These are phyloP conservation scores for Cladosporium sp. DNA, from an alignment of 2,329 filamentous ascomycete genomes.

Conservation along the genomic window DNA sequence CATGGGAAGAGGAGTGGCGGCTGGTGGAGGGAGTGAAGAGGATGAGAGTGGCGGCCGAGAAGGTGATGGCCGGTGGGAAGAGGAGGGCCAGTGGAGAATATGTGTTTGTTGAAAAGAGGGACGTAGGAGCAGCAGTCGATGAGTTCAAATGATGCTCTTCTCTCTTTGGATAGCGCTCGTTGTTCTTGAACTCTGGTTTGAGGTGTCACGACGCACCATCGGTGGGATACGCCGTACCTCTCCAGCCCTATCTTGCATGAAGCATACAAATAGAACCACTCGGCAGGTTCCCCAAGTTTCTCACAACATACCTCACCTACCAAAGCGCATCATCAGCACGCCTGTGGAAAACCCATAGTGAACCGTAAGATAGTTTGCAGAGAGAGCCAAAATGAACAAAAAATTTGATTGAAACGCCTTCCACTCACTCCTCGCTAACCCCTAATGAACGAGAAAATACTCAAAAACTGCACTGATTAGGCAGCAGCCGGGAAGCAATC, in stretches of 20 bases:
- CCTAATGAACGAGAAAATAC: neutral
- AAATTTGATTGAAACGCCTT: neutral
- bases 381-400: neutral
- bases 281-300: neutral
- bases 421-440: neutral
- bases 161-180: neutral
- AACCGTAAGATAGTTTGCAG: neutral
- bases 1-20: conserved; percentile 67
- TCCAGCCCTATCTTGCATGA: neutral
- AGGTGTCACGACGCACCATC: neutral
- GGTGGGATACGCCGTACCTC: neutral
- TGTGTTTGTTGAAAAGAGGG: conserved; percentile 24
- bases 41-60: conserved; percentile 53
- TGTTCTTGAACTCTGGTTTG: neutral
- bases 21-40: conserved; percentile 68
- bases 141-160: neutral
- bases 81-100: conserved; percentile 22
- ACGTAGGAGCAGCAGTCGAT: neutral
- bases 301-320: neutral
- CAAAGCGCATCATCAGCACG: neutral
- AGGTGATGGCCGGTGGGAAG: conserved; percentile 17
- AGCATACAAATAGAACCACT: neutral
- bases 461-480: neutral
- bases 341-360: neutral
- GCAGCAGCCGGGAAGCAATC: conserved; percentile 60